phyloP scores from a whole-genome alignment of 108 stramenopile genomes.

The Fragilaria crotonensis region DNA sequence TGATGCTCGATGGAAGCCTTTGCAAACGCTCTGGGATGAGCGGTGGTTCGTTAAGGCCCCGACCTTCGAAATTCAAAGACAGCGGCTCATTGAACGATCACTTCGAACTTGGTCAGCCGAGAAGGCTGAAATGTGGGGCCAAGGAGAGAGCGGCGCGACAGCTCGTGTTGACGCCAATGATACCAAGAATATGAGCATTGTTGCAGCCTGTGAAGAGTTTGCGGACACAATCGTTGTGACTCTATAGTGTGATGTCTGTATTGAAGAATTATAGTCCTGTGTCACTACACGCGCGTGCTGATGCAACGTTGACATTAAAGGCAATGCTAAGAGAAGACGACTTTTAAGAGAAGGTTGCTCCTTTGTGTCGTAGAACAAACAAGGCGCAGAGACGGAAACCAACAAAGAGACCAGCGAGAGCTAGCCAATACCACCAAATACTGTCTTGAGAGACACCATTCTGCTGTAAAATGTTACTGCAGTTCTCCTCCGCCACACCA shows the following conservation, averaged over 20 bases:
- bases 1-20: slow-evolving; percentile 37
- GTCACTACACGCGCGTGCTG: no score
- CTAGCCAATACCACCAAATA: slow-evolving; percentile 1
- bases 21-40: slow-evolving; percentile 54
- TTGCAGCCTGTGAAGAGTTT: slow-evolving; percentile 7
- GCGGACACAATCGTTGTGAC: slow-evolving; percentile 15
- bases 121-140: slow-evolving; percentile 54
- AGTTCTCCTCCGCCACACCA: background rate
- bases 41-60: slow-evolving; percentile 48
- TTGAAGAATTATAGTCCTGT: no score
- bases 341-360: background rate
- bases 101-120: slow-evolving; percentile 51
- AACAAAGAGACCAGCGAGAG: background rate
- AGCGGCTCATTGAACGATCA: slow-evolving; percentile 35
- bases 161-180: slow-evolving; percentile 52
- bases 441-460: background rate
- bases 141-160: slow-evolving; percentile 31
- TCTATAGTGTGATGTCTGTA: slow-evolving; percentile 3
- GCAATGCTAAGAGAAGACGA: no score
- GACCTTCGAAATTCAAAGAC: slow-evolving; percentile 23
- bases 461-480: background rate
- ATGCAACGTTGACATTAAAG: no score
- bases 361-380: background rate
- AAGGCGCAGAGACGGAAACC: background rate
- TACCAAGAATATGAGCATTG: slow-evolving; percentile 7